phyloP scores from a whole-genome alignment of 345 rosid species.

The Leavenworthia alabamica region DNA sequence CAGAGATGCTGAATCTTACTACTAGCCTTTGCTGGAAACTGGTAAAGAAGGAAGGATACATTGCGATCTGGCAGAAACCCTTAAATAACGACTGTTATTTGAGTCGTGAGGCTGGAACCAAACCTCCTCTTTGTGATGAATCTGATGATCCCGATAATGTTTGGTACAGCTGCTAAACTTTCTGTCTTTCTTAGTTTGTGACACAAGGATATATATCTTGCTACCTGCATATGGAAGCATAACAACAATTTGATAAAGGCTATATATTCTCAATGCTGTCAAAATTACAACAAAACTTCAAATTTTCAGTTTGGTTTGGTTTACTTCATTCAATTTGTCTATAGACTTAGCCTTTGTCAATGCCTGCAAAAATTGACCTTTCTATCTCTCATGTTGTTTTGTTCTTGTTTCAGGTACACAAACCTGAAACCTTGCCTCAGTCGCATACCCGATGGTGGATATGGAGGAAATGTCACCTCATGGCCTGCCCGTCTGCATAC shows the following conservation, averaged over 20 bases:
- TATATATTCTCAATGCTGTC: background rate
- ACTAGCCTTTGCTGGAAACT: constrained; percentile 91
- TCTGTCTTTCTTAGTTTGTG: constrained; percentile 9
- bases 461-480: constrained; percentile 55
- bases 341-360: background rate
- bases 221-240: constrained; percentile 13
- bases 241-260: background rate
- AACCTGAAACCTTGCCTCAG: constrained; percentile 77
- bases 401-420: constrained; percentile 55
- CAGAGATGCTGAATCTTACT: constrained; percentile 95
- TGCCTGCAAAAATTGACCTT: background rate
- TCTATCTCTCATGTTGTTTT: constrained; percentile 3
- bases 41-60: constrained; percentile 86
- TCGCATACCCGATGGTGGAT: constrained; percentile 81
- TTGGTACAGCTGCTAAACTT: constrained; percentile 46
- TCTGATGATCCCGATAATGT: constrained; percentile 85
- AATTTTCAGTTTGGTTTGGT: background rate
- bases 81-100: constrained; percentile 69
- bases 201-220: constrained; percentile 6
- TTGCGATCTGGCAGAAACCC: constrained; percentile 95
- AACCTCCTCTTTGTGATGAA: constrained; percentile 72
- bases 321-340: background rate
- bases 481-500: constrained; percentile 88
- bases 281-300: background rate
- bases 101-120: constrained; percentile 59